phyloP scores from a whole-genome alignment of 352 stramenopile genomes.

The Thalassiosira hispida region DNA sequence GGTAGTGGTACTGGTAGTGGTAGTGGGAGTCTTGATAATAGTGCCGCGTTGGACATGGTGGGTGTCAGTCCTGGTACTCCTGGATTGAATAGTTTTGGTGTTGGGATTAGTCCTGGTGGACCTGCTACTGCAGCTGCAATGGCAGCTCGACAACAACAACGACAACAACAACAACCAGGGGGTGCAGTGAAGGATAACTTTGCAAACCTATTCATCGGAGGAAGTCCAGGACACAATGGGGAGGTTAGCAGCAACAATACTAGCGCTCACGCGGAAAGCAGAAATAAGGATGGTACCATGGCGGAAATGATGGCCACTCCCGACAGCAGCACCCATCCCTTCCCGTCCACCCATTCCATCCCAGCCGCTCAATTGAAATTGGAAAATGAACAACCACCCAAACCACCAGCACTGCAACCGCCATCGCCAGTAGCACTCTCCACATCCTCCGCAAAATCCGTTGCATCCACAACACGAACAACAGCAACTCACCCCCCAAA shows the following conservation, averaged over 20 bases:
- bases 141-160: constrained; percentile 1
- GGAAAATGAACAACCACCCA: not conserved
- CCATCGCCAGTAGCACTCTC: too few species aligned
- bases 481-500: not conserved
- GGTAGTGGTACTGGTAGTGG: not conserved
- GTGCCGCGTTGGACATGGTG: too few species aligned
- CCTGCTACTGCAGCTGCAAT: not conserved
- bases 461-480: constrained; percentile 8
- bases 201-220: constrained; percentile 18
- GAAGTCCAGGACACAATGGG: not conserved
- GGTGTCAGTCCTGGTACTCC: too few species aligned
- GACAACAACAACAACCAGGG: not conserved
- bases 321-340: constrained; percentile 21
- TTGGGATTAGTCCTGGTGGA: too few species aligned
- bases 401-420: constrained; percentile 6
- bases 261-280: constrained; percentile 5
- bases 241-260: not conserved
- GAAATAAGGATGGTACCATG: constrained; percentile 15
- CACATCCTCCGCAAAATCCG: not conserved
- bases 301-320: constrained; percentile 20
- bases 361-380: not conserved
- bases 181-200: constrained; percentile 27
- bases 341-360: not conserved
- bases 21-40: too few species aligned
- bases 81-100: too few species aligned